phyloP scores from a whole-genome alignment of 2,329 filamentous ascomycete genomes.

The Penicillium olsonii region DNA sequence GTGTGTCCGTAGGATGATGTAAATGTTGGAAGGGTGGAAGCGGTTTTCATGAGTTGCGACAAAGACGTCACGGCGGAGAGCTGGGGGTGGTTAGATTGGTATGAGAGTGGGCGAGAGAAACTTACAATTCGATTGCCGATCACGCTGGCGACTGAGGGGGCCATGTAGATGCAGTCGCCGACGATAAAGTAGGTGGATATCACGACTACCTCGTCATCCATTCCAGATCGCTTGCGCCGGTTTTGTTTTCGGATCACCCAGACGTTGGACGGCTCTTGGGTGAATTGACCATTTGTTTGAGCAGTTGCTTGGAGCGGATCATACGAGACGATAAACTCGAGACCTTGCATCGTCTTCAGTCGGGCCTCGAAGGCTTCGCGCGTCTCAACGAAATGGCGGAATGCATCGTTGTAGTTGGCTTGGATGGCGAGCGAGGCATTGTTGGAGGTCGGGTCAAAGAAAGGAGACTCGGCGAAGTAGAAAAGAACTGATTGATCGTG shows the following conservation, averaged over 20 bases:
- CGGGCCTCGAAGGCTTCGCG: constrained; percentile 58
- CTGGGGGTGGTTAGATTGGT: constrained; percentile 31
- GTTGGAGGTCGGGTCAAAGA: constrained; percentile 63
- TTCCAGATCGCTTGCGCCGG: constrained; percentile 45
- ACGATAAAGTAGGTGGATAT: constrained; percentile 63
- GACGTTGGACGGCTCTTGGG: constrained; percentile 51
- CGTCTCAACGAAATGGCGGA: constrained; percentile 54
- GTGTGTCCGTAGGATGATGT: constrained; percentile 61
- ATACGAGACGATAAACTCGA: constrained; percentile 61
- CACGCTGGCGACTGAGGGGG: constrained; percentile 61
- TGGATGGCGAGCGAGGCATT: constrained; percentile 60
- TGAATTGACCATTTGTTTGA: constrained; percentile 42
- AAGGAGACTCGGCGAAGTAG: constrained; percentile 65
- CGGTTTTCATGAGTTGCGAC: constrained; percentile 56
- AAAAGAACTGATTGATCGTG: constrained; percentile 52
- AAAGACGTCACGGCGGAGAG: constrained; percentile 59
- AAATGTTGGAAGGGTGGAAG: constrained; percentile 57
- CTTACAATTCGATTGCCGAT: constrained; percentile 57
- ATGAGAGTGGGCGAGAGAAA: constrained; percentile 1
- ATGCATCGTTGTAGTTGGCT: constrained; percentile 50
- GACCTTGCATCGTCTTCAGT: constrained; percentile 56
- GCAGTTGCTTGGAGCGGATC: constrained; percentile 55
- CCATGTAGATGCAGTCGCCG: constrained; percentile 63
- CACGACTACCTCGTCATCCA: constrained; percentile 53
- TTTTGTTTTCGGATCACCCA: constrained; percentile 65